Evolutionary conservation across 768 basidiomycete species (phyloP).

Genomic region (Porphyrellus cyaneotinctus): DNA sequence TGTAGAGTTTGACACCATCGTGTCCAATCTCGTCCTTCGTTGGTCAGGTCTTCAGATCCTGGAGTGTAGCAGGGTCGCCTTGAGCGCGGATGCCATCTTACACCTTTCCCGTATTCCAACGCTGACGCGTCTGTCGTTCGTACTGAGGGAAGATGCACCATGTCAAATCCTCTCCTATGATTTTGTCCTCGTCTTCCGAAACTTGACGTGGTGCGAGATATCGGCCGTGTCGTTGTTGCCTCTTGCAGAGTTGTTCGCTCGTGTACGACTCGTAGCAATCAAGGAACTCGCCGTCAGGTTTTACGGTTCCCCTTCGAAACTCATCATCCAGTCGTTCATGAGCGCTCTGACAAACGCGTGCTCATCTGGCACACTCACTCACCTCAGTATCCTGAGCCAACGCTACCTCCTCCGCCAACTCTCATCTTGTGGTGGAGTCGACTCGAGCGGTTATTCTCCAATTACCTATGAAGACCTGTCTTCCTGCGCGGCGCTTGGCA

Average conservation of each 20-base stretch:
- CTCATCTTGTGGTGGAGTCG: background rate
- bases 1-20: background rate
- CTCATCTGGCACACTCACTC: background rate
- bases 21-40: background rate
- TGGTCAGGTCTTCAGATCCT: conserved; percentile 1
- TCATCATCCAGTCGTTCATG: background rate
- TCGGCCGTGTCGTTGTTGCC: background rate
- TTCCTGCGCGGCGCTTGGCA: background rate
- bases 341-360: background rate
- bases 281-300: background rate
- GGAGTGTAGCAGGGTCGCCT: background rate
- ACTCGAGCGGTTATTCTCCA: no score
- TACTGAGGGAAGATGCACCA: background rate
- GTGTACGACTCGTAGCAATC: background rate
- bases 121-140: background rate
- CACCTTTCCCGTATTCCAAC: background rate
- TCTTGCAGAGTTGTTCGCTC: background rate
- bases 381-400: conserved; percentile 3
- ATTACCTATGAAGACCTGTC: background rate
- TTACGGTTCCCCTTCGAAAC: background rate
- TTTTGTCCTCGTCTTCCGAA: background rate
- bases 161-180: background rate
- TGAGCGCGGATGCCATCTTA: background rate
- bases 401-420: background rate
- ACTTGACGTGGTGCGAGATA: conserved; percentile 1